Evolutionary conservation across 331 rosid species (phyloP).

Genomic region (Malus hybrid): DNA sequence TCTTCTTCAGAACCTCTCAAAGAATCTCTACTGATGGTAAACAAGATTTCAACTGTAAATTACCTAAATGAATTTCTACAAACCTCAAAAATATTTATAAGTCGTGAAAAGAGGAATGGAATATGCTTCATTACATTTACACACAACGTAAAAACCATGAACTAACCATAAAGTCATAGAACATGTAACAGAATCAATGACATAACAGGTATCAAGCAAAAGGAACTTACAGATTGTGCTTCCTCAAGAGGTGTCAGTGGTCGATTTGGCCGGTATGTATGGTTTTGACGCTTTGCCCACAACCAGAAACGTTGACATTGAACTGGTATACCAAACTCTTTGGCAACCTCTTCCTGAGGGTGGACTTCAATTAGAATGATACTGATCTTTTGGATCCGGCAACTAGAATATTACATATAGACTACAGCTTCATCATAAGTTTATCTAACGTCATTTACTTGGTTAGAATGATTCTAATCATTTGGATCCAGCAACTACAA

Average conservation of each 20-base stretch:
- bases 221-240: slow-evolving; percentile 42
- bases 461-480: neutral
- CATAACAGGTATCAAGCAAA: neutral
- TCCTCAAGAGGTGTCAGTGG: slow-evolving; percentile 53
- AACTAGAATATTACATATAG: neutral
- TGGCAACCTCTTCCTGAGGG: slow-evolving; percentile 64
- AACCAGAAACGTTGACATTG: slow-evolving; percentile 59
- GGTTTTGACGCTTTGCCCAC: slow-evolving; percentile 66
- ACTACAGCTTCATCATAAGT: neutral
- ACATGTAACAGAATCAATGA: neutral
- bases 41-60: neutral
- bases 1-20: neutral
- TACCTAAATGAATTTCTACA: neutral
- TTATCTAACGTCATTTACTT: neutral
- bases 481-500: neutral
- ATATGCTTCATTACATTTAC: neutral
- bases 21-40: neutral
- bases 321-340: slow-evolving; percentile 52
- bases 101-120: neutral
- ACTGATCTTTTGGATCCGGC: neutral
- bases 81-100: neutral
- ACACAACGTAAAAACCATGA: neutral
- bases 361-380: slow-evolving; percentile 6
- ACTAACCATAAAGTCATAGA: neutral
- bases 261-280: slow-evolving; percentile 62